A percentile compares a stretch with the other conserved stretches of the same genome.
phyloP scores from a whole-genome alignment of 345 rosid species.

The Tarenaya hassleriana region DNA sequence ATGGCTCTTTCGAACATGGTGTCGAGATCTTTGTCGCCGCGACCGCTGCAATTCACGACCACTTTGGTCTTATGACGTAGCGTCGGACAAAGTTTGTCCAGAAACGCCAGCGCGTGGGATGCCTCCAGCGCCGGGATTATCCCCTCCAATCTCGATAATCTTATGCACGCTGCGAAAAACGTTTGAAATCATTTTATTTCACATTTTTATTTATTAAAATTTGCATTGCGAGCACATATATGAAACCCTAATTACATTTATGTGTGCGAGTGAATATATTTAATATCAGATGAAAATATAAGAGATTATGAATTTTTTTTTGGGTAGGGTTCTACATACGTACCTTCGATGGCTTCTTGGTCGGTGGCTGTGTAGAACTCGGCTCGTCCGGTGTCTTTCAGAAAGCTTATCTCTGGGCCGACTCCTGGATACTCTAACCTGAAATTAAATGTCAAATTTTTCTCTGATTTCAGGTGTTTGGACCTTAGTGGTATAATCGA shows the following conservation, averaged over 20 bases:
- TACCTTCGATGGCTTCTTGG: constrained; percentile 71
- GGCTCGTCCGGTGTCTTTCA: constrained; percentile 61
- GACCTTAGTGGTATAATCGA: too few species aligned
- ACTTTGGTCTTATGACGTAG: constrained; percentile 47
- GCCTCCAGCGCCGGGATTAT: constrained; percentile 75
- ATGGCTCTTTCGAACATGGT: constrained; percentile 20
- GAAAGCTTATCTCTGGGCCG: constrained; percentile 68
- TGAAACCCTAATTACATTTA: too few species aligned
- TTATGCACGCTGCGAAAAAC: constrained; percentile 40
- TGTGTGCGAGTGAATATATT: too few species aligned
- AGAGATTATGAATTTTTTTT: too few species aligned
- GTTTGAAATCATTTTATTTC: too few species aligned
- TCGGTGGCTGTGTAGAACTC: constrained; percentile 64
- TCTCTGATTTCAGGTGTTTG: too few species aligned
- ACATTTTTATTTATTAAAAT: too few species aligned
- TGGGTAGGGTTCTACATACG: neutral
- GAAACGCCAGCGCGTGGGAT: constrained; percentile 70
- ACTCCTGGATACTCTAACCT: constrained; percentile 84
- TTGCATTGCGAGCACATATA: too few species aligned
- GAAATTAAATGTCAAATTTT: neutral
- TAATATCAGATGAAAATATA: too few species aligned
- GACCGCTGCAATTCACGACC: constrained; percentile 65
- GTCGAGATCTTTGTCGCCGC: constrained; percentile 59
- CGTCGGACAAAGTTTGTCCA: constrained; percentile 62
- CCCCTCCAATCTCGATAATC: constrained; percentile 58